Evolutionary conservation across 768 basidiomycete species (phyloP).

Genomic region (Pleurotus eryngii): DNA sequence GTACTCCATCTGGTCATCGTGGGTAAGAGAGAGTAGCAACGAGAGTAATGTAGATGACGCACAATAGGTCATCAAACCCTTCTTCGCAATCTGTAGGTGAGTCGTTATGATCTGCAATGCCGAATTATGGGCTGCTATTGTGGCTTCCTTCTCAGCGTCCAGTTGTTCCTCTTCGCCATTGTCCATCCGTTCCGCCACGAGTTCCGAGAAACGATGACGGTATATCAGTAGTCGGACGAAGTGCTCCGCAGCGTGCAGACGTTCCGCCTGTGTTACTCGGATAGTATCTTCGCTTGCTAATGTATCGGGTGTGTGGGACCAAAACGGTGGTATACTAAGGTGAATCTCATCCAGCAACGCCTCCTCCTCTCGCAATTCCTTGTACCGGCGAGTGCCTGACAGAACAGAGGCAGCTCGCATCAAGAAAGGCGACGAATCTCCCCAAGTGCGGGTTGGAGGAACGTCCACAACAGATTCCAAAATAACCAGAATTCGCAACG

Average conservation of each 20-base stretch:
- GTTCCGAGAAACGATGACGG: conserved; percentile 79
- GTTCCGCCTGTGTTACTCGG: conserved; percentile 83
- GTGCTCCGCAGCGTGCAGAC: conserved; percentile 85
- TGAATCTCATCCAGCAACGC: conserved; percentile 77
- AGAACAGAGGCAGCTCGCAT: conserved; percentile 67
- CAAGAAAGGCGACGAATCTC: conserved; percentile 76
- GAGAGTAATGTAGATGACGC: conserved; percentile 29
- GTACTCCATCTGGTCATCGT: conserved; percentile 71
- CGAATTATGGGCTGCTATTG: conserved; percentile 70
- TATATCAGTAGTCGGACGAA: conserved; percentile 86
- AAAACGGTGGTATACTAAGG: conserved; percentile 65
- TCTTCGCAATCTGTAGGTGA: conserved; percentile 81
- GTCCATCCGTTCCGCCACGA: conserved; percentile 65
- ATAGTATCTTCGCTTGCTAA: conserved; percentile 83
- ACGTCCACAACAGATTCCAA: conserved; percentile 86
- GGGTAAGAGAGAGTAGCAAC: conserved; percentile 8
- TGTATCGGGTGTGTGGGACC: conserved; percentile 79
- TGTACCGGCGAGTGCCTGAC: conserved; percentile 55
- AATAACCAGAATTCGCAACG: conserved; percentile 79
- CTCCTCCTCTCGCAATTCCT: conserved; percentile 78
- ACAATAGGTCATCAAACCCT: conserved; percentile 95
- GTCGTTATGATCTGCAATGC: conserved; percentile 81
- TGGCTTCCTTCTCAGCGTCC: conserved; percentile 75
- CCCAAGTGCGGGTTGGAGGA: conserved; percentile 59
- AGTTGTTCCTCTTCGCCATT: conserved; percentile 50